These are phyloP conservation scores for Suillus ampliporus DNA, from an alignment of 768 basidiomycete genomes.

Conservation along the genomic window DNA sequence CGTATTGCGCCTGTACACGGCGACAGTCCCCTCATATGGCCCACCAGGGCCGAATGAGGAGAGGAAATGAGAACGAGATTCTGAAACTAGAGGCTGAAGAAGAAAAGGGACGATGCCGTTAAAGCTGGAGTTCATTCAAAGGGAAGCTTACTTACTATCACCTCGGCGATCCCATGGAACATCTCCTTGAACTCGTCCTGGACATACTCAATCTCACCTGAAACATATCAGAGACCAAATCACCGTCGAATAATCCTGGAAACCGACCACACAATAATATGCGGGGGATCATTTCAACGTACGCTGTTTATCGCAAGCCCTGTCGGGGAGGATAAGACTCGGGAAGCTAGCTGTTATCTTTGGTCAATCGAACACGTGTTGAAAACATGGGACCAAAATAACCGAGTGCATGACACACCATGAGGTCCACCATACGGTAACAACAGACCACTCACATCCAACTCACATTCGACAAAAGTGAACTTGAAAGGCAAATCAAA, in stretches of 20 bases:
- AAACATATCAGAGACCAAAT: too few relatives aligned
- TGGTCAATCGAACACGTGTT: background rate
- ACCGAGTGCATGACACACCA: background rate
- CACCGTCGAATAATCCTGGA: background rate
- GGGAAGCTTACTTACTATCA: constrained; percentile 60
- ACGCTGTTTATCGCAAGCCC: background rate
- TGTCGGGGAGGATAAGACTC: background rate
- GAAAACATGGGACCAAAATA: constrained; percentile 1
- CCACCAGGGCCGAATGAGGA: constrained; percentile 62
- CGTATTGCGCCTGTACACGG: constrained; percentile 76
- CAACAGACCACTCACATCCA: background rate
- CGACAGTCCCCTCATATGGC: constrained; percentile 74
- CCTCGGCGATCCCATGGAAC: constrained; percentile 67
- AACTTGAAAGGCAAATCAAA: background rate
- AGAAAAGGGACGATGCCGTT: background rate
- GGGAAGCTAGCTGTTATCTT: background rate
- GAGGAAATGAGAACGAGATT: constrained; percentile 67
- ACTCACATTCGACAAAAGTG: background rate
- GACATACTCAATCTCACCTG: constrained; percentile 77
- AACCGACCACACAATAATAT: constrained; percentile 30
- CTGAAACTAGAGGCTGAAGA: constrained; percentile 55
- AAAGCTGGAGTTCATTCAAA: background rate
- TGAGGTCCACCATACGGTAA: background rate
- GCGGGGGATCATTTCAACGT: constrained; percentile 15
- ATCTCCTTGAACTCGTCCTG: constrained; percentile 68